Evolutionary conservation across 768 basidiomycete genomes (phyloP).

Genomic region (Cystofilobasidium ferigula): DNA sequence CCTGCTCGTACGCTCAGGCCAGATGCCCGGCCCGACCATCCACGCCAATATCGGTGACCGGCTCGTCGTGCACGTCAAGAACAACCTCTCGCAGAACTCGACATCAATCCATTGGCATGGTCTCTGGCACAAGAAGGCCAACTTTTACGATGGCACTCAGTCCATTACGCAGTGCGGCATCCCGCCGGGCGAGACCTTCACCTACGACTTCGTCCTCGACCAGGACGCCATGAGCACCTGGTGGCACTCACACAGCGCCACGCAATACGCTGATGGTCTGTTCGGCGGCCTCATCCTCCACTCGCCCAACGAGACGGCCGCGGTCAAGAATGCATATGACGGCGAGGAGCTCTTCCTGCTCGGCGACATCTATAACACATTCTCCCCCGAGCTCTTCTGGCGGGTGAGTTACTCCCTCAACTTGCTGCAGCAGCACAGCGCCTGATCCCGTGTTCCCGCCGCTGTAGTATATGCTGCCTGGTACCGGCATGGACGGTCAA

Average conservation of each 20-base stretch:
- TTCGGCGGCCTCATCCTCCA: constrained; percentile 27
- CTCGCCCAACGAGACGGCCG: constrained; percentile 20
- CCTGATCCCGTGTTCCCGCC: too few relatives aligned
- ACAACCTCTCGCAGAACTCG: constrained; percentile 10
- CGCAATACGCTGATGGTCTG: constrained; percentile 25
- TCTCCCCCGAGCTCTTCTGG: background rate
- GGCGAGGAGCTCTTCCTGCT: constrained; percentile 11
- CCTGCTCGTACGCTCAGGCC: background rate
- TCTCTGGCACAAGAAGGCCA: constrained; percentile 35
- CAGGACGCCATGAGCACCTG: constrained; percentile 15
- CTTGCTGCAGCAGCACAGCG: too few relatives aligned
- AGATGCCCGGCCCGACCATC: constrained; percentile 28
- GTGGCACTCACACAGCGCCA: constrained; percentile 19
- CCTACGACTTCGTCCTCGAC: constrained; percentile 43
- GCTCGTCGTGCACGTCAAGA: constrained; percentile 8
- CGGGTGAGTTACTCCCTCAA: background rate
- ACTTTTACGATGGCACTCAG: constrained; percentile 45
- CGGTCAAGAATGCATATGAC: background rate
- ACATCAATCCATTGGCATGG: constrained; percentile 31
- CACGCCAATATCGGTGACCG: constrained; percentile 27
- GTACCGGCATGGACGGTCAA: constrained; percentile 25
- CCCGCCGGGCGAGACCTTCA: constrained; percentile 45
- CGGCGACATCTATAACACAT: constrained; percentile 20
- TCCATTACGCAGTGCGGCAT: constrained; percentile 49
- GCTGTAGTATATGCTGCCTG: background rate